These are phyloP conservation scores for Kwoniella dejecticola DNA, from an alignment of 768 basidiomycete species.

Conservation along the genomic window DNA sequence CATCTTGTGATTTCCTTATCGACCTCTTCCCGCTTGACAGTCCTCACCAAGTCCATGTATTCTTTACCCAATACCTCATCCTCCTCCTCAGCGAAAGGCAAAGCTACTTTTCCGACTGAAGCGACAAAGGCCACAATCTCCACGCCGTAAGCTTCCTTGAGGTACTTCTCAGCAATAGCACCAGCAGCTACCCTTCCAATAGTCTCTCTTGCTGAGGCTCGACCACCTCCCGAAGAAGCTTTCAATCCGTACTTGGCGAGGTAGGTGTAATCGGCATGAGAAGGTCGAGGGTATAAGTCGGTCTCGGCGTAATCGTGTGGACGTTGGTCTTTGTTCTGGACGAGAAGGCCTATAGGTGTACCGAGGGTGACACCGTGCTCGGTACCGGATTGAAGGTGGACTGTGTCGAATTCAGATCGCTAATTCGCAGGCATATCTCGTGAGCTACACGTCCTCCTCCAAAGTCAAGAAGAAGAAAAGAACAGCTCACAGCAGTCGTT, in stretches of 20 bases:
- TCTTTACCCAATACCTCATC: constrained; percentile 76
- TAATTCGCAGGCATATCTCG: constrained; percentile 52
- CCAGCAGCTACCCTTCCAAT: constrained; percentile 99
- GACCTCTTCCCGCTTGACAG: constrained; percentile 80
- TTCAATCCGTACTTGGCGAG: constrained; percentile 96
- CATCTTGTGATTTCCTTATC: constrained; percentile 86
- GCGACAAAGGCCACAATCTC: constrained; percentile 97
- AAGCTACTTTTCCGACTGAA: constrained; percentile 87
- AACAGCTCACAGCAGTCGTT: constrained; percentile 79
- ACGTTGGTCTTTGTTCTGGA: constrained; percentile 96
- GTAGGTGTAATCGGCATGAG: constrained; percentile 97
- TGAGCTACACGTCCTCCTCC: background rate
- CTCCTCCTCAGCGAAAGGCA: constrained; percentile 66
- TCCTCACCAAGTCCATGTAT: constrained; percentile 74
- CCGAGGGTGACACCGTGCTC: constrained; percentile 95
- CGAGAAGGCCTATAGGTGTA: constrained; percentile 94
- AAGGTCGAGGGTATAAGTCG: constrained; percentile 93
- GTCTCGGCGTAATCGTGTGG: constrained; percentile 99
- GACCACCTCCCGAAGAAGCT: constrained; percentile 93
- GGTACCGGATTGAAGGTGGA: constrained; percentile 87
- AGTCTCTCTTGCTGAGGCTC: constrained; percentile 93
- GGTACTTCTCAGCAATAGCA: constrained; percentile 95
- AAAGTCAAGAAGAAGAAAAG: background rate
- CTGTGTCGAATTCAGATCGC: constrained; percentile 94
- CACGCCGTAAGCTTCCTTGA: constrained; percentile 80